These are phyloP conservation scores for Pholiota conissans DNA, from an alignment of 768 basidiomycete genomes.

Conservation along the genomic window DNA sequence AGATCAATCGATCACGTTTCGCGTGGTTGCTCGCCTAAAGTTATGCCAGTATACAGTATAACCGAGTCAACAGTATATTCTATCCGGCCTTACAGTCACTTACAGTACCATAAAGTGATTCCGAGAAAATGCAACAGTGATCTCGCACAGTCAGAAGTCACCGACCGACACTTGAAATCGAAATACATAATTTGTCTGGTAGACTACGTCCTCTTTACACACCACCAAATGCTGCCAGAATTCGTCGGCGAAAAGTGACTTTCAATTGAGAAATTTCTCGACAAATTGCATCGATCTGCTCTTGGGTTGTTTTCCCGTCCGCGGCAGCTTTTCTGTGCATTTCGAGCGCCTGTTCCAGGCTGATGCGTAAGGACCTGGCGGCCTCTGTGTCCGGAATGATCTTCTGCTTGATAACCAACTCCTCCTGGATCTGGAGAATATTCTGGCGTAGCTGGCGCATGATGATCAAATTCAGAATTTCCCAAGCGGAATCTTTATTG, in stretches of 20 bases:
- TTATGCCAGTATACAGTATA: no score
- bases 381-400: conserved; percentile 36
- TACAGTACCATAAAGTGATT: no score
- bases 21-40: no score
- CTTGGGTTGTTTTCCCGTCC: not conserved
- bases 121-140: no score
- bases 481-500: conserved; percentile 33
- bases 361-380: conserved; percentile 4
- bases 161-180: no score
- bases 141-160: no score
- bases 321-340: conserved; percentile 3
- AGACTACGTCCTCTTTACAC: not conserved
- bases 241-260: not conserved
- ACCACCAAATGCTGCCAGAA: not conserved
- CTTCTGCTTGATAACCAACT: conserved; percentile 17
- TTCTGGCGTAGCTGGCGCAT: not conserved
- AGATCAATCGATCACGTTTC: no score
- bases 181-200: no score
- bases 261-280: not conserved
- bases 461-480: conserved; percentile 34
- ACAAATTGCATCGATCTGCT: not conserved
- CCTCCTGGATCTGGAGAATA: conserved; percentile 16
- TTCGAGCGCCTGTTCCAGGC: conserved; percentile 11
- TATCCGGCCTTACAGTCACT: no score
- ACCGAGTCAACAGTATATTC: no score